Evolutionary conservation across 2,329 filamentous ascomycete genomes (phyloP).

Genomic region (Exophiala bonariae): DNA sequence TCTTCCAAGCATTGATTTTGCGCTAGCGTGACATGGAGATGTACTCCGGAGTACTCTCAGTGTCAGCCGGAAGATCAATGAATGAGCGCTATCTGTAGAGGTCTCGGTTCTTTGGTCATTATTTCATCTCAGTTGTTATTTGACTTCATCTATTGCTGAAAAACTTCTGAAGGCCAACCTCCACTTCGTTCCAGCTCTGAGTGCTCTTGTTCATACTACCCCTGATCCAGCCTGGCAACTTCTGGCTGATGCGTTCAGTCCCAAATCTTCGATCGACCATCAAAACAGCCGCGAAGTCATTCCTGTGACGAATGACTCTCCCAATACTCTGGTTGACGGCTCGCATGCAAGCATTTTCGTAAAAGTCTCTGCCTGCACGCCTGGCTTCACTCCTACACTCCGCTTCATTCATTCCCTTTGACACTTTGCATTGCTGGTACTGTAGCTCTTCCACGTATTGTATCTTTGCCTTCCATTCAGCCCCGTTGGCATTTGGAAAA

Average conservation of each 20-base stretch:
- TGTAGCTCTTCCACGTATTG: constrained; percentile 70
- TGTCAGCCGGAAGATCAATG: too few relatives aligned
- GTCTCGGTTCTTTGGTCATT: too few relatives aligned
- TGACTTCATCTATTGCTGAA: constrained; percentile 40
- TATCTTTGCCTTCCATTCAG: constrained; percentile 91
- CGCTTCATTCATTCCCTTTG: constrained; percentile 14
- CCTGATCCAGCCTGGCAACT: constrained; percentile 87
- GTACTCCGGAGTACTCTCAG: too few relatives aligned
- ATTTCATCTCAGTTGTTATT: neutral
- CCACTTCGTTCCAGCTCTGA: constrained; percentile 57
- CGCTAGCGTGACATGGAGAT: too few relatives aligned
- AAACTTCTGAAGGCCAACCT: constrained; percentile 59
- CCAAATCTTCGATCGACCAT: constrained; percentile 80
- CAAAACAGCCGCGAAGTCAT: constrained; percentile 88
- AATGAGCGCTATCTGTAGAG: too few relatives aligned
- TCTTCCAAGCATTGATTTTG: too few relatives aligned
- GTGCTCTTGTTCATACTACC: constrained; percentile 61
- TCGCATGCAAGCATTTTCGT: constrained; percentile 94
- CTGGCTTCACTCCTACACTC: constrained; percentile 37
- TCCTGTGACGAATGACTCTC: constrained; percentile 80
- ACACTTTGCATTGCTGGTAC: constrained; percentile 20
- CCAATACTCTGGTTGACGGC: constrained; percentile 97
- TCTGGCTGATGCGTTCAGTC: constrained; percentile 69
- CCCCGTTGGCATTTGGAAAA: constrained; percentile 84
- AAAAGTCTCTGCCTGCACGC: constrained; percentile 70